Percentiles rank a stretch among this genome's conserved stretches.
These are phyloP conservation scores for Bremia lactucae DNA, from an alignment of 352 stramenopile genomes.

Conservation along the genomic window DNA sequence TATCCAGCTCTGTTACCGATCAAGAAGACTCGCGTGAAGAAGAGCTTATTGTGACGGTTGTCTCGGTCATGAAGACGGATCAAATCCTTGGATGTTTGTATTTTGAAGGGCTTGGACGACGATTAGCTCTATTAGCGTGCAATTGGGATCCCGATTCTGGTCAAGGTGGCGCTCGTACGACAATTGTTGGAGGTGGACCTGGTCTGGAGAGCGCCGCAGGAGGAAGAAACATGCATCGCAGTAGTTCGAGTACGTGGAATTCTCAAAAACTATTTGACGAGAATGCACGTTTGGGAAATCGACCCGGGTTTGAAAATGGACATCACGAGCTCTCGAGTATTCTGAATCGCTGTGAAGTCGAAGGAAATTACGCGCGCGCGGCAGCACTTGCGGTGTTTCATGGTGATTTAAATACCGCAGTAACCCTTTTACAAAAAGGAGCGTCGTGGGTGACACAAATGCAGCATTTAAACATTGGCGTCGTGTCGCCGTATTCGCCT, in stretches of 20 bases:
- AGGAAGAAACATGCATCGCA: constrained; percentile 46
- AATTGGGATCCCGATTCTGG: constrained; percentile 77
- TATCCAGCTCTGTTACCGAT: constrained; percentile 6
- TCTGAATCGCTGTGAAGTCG: constrained; percentile 45
- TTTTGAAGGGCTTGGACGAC: constrained; percentile 62
- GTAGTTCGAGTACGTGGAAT: constrained; percentile 54
- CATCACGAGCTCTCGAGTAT: constrained; percentile 49
- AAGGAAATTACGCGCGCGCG: constrained; percentile 50
- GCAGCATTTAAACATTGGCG: constrained; percentile 30
- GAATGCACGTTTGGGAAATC: constrained; percentile 27
- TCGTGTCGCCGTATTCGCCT: constrained; percentile 32
- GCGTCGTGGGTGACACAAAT: constrained; percentile 53
- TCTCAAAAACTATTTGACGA: constrained; percentile 56
- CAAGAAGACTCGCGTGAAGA: constrained; percentile 17
- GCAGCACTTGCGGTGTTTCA: constrained; percentile 79
- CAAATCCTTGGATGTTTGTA: constrained; percentile 54
- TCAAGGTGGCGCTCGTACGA: constrained; percentile 14
- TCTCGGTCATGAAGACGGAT: constrained; percentile 49
- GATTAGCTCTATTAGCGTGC: constrained; percentile 61
- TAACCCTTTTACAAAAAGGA: constrained; percentile 59
- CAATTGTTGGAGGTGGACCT: constrained; percentile 14
- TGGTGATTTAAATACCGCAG: constrained; percentile 58
- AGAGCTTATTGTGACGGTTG: constrained; percentile 16
- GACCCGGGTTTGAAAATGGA: constrained; percentile 40
- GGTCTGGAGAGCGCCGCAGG: constrained; percentile 20